These are phyloP conservation scores for Onygena corvina DNA, from an alignment of 2,329 filamentous ascomycete genomes.

Conservation along the genomic window DNA sequence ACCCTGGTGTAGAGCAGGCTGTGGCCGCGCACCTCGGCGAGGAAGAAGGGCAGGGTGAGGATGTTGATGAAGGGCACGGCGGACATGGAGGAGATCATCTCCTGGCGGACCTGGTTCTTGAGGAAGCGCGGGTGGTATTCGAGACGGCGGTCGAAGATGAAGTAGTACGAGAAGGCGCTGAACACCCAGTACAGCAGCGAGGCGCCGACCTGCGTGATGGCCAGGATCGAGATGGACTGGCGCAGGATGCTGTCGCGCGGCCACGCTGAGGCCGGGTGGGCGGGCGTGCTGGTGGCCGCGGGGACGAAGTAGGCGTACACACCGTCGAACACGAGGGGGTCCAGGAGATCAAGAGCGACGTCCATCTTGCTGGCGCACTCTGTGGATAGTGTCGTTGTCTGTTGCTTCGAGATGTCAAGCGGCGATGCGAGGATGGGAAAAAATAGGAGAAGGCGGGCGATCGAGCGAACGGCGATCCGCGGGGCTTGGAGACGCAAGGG, in stretches of 20 bases:
- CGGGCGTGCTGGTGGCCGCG: conserved; percentile 47
- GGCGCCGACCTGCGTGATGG: conserved; percentile 58
- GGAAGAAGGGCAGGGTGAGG: conserved; percentile 62
- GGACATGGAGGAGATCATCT: conserved; percentile 58
- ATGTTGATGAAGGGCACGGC: conserved; percentile 64
- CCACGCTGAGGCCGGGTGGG: conserved; percentile 39
- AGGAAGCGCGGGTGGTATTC: conserved; percentile 71
- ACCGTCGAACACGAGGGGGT: conserved; percentile 61
- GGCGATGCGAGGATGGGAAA: too few relatives aligned
- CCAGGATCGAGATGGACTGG: conserved; percentile 55
- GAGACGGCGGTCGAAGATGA: conserved; percentile 72
- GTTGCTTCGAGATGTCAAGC: too few relatives aligned
- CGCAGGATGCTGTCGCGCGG: conserved; percentile 56
- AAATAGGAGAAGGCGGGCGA: too few relatives aligned
- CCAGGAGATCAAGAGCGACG: conserved; percentile 62
- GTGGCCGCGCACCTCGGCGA: conserved; percentile 61
- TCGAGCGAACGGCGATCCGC: too few relatives aligned
- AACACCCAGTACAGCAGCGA: conserved; percentile 57
- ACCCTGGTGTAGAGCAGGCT: conserved; percentile 61
- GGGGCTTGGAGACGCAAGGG: too few relatives aligned
- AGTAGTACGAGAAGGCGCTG: conserved; percentile 60
- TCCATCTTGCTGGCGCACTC: conserved; percentile 55
- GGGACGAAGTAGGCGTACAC: conserved; percentile 57
- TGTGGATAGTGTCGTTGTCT: too few relatives aligned
- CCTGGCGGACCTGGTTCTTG: conserved; percentile 68